Percentiles rank a stretch among this genome's conserved stretches.
Conservation (phyloP, 2,329 filamentous ascomycete genomes). For the Falciphora oryzae region DNA sequence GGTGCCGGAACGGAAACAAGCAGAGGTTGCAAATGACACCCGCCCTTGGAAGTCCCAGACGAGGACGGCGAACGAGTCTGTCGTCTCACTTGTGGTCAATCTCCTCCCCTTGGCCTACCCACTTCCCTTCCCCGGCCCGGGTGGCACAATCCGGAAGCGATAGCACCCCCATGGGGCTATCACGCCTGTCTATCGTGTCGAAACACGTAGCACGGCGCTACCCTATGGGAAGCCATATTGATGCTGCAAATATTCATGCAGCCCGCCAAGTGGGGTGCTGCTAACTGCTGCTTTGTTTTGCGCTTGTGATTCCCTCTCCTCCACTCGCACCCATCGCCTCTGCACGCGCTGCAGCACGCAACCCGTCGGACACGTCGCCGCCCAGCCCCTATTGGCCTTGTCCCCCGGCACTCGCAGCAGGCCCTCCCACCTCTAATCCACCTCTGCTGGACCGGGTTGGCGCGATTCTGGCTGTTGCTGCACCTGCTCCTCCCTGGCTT, state of each 20-base stretch:
- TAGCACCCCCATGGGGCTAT: not conserved
- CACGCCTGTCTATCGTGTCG: conserved; percentile 1
- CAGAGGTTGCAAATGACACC: not conserved
- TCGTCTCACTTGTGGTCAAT: not conserved
- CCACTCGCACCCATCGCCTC: not conserved
- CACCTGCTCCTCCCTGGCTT: not conserved
- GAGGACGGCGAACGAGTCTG: not conserved
- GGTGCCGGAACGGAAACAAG: not conserved
- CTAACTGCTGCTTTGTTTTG: not conserved
- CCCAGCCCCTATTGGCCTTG: not conserved
- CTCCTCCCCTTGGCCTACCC: not conserved
- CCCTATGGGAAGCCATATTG: not conserved
- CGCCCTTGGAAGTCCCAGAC: too few relatives aligned
- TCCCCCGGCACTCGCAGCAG: not conserved
- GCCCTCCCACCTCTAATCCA: not conserved
- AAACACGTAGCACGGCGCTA: not conserved
- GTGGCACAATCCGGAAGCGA: not conserved
- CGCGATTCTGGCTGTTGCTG: not conserved
- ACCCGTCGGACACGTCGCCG: not conserved
- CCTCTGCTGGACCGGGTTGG: not conserved
- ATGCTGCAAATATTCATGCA: not conserved
- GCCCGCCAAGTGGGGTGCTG: not conserved
- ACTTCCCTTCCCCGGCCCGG: not conserved
- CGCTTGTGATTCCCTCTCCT: not conserved
- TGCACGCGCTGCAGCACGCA: not conserved